Evolutionary conservation across 371 early-diverging fungal species (phyloP).

Genomic region (Circinella minor): DNA sequence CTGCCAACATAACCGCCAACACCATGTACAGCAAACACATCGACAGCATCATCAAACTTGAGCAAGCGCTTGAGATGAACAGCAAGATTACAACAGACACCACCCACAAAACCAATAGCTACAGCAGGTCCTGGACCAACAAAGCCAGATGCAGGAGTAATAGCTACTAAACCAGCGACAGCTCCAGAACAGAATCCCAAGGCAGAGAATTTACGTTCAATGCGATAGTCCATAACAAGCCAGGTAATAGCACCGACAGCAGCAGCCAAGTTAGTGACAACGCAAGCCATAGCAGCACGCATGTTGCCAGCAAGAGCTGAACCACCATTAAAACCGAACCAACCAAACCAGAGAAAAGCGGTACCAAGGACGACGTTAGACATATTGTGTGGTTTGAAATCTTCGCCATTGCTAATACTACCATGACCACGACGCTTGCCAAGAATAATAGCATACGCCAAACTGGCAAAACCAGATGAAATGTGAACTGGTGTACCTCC

Average conservation of each 20-base stretch:
- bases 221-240: conserved; percentile 80
- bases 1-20: conserved; percentile 86
- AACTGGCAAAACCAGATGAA: conserved; percentile 86
- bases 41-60: conserved; percentile 88
- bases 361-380: conserved; percentile 89
- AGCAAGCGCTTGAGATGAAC: conserved; percentile 78
- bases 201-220: conserved; percentile 80
- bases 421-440: conserved; percentile 81
- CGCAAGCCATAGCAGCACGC: conserved; percentile 85
- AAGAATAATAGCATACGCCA: conserved; percentile 83
- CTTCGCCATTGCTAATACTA: conserved; percentile 41
- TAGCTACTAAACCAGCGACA: conserved; percentile 91
- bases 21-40: conserved; percentile 89
- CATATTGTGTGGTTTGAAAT: conserved; percentile 89
- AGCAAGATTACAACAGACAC: conserved; percentile 78
- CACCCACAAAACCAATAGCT: conserved; percentile 78
- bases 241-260: conserved; percentile 85
- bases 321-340: conserved; percentile 88
- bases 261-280: conserved; percentile 87
- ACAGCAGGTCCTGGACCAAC: conserved; percentile 86
- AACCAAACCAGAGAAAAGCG: conserved; percentile 90
- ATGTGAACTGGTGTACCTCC: conserved; percentile 95
- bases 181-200: conserved; percentile 93
- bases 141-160: conserved; percentile 92
- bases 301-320: conserved; percentile 81